Evolutionary conservation across 345 rosid species (phyloP), one percentile per base, ranked within the genome.

Genomic region (Euphorbia pulcherrima): DNA sequence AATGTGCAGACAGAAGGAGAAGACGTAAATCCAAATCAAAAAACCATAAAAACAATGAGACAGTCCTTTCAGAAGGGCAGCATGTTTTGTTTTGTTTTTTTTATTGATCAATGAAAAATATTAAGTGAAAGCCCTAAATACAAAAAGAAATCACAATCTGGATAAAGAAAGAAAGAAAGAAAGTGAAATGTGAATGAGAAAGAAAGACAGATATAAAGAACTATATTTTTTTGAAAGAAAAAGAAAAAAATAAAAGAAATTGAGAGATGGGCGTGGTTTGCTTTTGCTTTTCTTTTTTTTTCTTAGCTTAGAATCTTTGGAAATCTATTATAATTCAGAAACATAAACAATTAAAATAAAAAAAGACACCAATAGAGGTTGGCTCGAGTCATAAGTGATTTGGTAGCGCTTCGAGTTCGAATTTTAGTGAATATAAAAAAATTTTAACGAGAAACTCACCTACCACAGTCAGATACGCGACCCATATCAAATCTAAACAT

Each of bases 261-360:
- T n/a, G n/a, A n/a, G n/a, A n/a, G n/a, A 74, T 57, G 74, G 83
- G 77, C 82, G 78, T 77, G 83, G 62, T 68, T 77, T 69, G 68
- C 78, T 80, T 80, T 80, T 77, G 72, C 82, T 82, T 82, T 60
- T 74, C 77, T 66, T 44, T 14, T 12, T 14, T 44, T 44, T 44
- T 44, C 16, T 11, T 44, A 60, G 62, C 74, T 75, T 71, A 79
- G 88, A 86, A 86, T 86, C 88, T 86, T 82, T 82, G 84, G 82
- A 83, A 82, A 80, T 83, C 63, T n/a, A n/a, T n/a, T n/a, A n/a
- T n/a, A n/a, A n/a, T 27, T 72, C n/a, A n/a, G n/a, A 69, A 76
- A 72, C 77, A 64, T 56, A 72, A 46, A 46, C 10, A 6, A 44
- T 7, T 2, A 44, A 44, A 44, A 44, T 0, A 14, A 44, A 59